Evolutionary conservation across 257 asterid genomes (phyloP).

Genomic region (Voacanga thouarsii): DNA sequence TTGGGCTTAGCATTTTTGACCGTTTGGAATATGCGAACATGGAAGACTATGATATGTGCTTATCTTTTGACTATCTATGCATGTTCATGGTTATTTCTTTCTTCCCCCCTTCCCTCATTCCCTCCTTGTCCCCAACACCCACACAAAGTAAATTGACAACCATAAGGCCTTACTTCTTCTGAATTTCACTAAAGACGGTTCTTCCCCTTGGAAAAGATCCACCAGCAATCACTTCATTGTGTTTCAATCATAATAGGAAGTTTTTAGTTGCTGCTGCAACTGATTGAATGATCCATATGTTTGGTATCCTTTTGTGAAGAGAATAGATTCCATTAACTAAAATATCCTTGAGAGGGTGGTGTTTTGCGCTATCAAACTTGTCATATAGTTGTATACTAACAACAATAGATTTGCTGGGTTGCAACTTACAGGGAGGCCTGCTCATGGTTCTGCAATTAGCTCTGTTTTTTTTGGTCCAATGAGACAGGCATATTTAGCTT

Average conservation of each 20-base stretch:
- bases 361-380: neutral
- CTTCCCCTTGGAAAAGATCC: constrained; percentile 99
- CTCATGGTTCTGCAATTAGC: constrained; percentile 87
- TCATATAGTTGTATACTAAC: constrained; percentile 39
- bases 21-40: constrained; percentile 98
- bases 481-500: constrained; percentile 95
- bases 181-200: constrained; percentile 75
- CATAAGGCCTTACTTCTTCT: constrained; percentile 40
- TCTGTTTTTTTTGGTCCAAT: constrained; percentile 84
- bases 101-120: constrained; percentile 16
- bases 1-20: constrained; percentile 90
- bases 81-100: constrained; percentile 15
- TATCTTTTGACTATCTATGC: constrained; percentile 25
- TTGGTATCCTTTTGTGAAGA: constrained; percentile 68
- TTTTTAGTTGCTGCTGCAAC: constrained; percentile 96
- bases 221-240: constrained; percentile 87
- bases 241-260: constrained; percentile 96
- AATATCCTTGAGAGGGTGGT: neutral
- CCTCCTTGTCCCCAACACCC: neutral
- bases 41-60: constrained; percentile 87
- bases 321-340: constrained; percentile 3
- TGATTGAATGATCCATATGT: constrained; percentile 98
- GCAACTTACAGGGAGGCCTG: constrained; percentile 99
- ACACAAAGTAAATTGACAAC: constrained; percentile 14
- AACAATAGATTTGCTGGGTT: constrained; percentile 77